A percentile compares a stretch with the other conserved stretches of the same genome.
Evolutionary conservation across 1,284 basidiomycete genomes (phyloP).

Genomic region (Somion occarium): DNA sequence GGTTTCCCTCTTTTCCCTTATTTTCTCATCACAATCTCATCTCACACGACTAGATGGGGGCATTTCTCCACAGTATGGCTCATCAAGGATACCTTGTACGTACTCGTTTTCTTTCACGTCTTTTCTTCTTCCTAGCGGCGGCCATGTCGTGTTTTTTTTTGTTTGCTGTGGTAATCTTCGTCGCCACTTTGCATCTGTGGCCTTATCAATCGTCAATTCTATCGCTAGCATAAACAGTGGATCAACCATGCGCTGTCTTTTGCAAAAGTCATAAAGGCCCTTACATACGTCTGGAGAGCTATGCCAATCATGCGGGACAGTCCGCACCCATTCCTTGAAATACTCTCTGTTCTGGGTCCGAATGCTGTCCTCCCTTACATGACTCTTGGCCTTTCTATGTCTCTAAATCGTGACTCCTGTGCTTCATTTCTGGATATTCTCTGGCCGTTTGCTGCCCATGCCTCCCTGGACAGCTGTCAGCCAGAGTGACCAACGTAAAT

Average conservation of each 20-base stretch:
- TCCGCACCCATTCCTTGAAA: neutral
- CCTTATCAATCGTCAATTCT: slow-evolving; percentile 8
- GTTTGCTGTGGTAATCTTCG: neutral
- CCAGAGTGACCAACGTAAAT: no score
- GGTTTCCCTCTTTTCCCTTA: slow-evolving; percentile 17
- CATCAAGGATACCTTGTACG: slow-evolving; percentile 68
- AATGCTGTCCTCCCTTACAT: no score
- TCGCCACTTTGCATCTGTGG: slow-evolving; percentile 2
- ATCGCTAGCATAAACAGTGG: neutral
- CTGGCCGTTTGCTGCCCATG: neutral
- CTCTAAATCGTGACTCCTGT: neutral
- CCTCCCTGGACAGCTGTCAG: neutral
- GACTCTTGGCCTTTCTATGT: no score
- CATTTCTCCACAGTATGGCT: slow-evolving; percentile 90
- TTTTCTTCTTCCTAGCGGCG: neutral
- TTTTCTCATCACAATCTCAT: slow-evolving; percentile 15
- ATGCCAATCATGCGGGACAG: no score
- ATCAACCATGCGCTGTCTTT: neutral
- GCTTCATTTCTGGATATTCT: neutral
- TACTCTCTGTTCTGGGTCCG: neutral
- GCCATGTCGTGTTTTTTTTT: neutral
- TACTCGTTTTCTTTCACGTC: slow-evolving; percentile 19
- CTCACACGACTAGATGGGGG: slow-evolving; percentile 63
- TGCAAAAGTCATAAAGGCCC: neutral
- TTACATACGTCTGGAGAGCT: no score